Evolutionary conservation across 2,329 filamentous ascomycete genomes (phyloP).

Genomic region (Alternaria sp.): DNA sequence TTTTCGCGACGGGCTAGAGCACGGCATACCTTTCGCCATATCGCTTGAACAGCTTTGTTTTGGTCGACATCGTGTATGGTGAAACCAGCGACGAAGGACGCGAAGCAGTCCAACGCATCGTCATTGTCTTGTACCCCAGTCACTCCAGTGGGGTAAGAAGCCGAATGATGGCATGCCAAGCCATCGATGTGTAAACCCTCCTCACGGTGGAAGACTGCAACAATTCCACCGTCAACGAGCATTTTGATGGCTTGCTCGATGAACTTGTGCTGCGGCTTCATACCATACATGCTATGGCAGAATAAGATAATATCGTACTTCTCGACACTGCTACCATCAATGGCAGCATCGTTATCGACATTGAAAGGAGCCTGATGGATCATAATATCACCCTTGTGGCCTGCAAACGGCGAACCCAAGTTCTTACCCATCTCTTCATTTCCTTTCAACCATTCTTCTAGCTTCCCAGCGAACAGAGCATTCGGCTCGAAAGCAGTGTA

Average conservation of each 20-base stretch:
- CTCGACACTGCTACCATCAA: constrained; percentile 33
- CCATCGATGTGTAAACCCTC: constrained; percentile 57
- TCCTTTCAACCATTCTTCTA: constrained; percentile 56
- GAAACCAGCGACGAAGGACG: constrained; percentile 63
- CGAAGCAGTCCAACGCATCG: constrained; percentile 60
- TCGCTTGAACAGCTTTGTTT: constrained; percentile 43
- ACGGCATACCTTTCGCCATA: constrained; percentile 66
- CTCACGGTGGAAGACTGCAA: constrained; percentile 66
- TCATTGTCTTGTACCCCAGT: constrained; percentile 58
- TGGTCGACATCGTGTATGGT: constrained; percentile 41
- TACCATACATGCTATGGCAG: constrained; percentile 72
- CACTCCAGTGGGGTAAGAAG: constrained; percentile 58
- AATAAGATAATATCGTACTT: constrained; percentile 67
- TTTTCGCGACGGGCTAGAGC: constrained; percentile 54
- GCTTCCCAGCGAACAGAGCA: constrained; percentile 53
- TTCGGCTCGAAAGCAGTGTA: constrained; percentile 67
- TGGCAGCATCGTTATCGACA: not conserved
- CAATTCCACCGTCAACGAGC: constrained; percentile 58
- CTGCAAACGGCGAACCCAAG: constrained; percentile 52
- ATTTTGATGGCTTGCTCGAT: constrained; percentile 60
- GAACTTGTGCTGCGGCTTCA: constrained; percentile 59
- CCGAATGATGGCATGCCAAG: constrained; percentile 60
- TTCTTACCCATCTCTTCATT: constrained; percentile 6
- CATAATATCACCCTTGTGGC: constrained; percentile 50
- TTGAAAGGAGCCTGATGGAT: constrained; percentile 56